Percentiles rank a stretch among this genome's conserved stretches.
phyloP scores from a whole-genome alignment of 495 filamentous ascomycete species.

The Ascodesmis nigricans region DNA sequence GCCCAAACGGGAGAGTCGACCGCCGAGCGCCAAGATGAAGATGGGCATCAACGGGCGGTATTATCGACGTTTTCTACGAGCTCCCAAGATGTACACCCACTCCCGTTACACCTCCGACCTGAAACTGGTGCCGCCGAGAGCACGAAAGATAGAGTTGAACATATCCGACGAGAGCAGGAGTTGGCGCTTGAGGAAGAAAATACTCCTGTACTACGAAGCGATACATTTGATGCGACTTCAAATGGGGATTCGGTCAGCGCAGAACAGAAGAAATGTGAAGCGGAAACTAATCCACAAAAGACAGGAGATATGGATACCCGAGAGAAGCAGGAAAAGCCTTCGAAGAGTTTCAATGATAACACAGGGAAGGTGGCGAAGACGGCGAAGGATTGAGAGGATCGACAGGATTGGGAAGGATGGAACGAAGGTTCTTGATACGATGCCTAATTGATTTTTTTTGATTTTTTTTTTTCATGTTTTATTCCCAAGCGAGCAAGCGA shows the following conservation, averaged over 20 bases:
- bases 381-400: too few relatives aligned
- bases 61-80: slow-evolving; percentile 57
- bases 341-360: too few relatives aligned
- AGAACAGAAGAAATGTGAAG: slow-evolving; percentile 4
- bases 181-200: slow-evolving; percentile 14
- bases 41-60: slow-evolving; percentile 41
- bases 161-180: slow-evolving; percentile 11
- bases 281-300: slow-evolving; percentile 6
- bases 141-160: background rate
- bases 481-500: too few relatives aligned
- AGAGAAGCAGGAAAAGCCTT: slow-evolving; percentile 10
- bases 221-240: slow-evolving; percentile 12
- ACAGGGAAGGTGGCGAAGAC: too few relatives aligned
- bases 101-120: slow-evolving; percentile 30
- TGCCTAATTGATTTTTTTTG: too few relatives aligned
- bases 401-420: too few relatives aligned
- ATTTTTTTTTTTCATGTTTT: too few relatives aligned
- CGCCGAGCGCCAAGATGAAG: slow-evolving; percentile 26
- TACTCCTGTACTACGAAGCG: slow-evolving; percentile 13
- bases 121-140: slow-evolving; percentile 7
- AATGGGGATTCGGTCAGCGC: slow-evolving; percentile 2
- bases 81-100: slow-evolving; percentile 49
- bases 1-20: background rate
- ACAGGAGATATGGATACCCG: slow-evolving; percentile 6
- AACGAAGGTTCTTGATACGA: too few relatives aligned